A percentile compares a stretch with the other conserved stretches of the same genome.
Conservation (phyloP, 306 rosid genomes). For the Trifolium fragiferum region DNA sequence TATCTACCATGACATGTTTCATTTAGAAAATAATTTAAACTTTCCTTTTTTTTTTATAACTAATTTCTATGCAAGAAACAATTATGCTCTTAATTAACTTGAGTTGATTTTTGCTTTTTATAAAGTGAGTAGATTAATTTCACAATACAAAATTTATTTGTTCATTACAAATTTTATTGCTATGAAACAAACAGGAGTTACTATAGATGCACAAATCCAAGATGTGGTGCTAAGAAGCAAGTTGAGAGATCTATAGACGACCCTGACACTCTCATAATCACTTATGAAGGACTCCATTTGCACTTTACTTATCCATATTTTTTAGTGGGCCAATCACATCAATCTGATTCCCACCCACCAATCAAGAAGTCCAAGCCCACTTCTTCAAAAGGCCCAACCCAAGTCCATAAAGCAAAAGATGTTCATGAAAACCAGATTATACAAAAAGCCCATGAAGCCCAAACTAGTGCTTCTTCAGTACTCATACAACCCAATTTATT, state of each 20-base stretch:
- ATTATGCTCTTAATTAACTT: neutral
- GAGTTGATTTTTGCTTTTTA: neutral
- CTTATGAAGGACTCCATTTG: slow-evolving; percentile 90
- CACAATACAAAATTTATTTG: neutral
- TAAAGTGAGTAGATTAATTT: neutral
- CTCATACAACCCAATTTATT: neutral
- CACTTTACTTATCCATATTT: slow-evolving; percentile 84
- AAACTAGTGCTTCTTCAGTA: neutral
- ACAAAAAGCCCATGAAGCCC: slow-evolving; percentile 44
- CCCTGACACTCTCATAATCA: slow-evolving; percentile 74
- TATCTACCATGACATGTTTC: neutral
- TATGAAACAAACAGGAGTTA: slow-evolving; percentile 66
- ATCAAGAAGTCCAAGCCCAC: slow-evolving; percentile 62
- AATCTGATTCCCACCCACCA: slow-evolving; percentile 41
- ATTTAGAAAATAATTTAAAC: neutral
- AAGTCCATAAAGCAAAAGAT: slow-evolving; percentile 24
- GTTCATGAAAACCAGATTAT: neutral
- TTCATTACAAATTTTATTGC: slow-evolving; percentile 17
- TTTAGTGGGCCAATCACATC: slow-evolving; percentile 47
- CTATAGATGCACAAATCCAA: slow-evolving; percentile 88
- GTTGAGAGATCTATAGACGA: slow-evolving; percentile 87
- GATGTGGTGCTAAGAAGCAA: slow-evolving; percentile 91
- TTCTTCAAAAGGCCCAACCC: slow-evolving; percentile 28
- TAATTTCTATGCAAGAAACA: neutral
- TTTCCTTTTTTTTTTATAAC: too few species aligned